Percentiles rank a stretch among this genome's conserved stretches.
phyloP scores from a whole-genome alignment of 805 yeast species.

The Pichia rugopelliculosa region DNA sequence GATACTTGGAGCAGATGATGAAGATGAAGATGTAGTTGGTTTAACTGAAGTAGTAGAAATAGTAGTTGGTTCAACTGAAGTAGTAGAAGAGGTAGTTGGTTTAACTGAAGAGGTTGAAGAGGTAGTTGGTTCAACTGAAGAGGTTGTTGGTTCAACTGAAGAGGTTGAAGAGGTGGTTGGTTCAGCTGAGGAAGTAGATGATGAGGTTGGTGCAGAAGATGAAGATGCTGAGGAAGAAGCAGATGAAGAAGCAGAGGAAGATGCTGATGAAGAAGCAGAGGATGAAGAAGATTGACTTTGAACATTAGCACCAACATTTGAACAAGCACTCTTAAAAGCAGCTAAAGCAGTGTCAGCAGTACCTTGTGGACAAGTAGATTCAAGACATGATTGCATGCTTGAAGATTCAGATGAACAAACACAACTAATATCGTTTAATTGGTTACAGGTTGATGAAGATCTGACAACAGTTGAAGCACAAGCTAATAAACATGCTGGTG shows the following conservation, averaged over 20 bases:
- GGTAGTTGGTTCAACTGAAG: slow-evolving; percentile 1
- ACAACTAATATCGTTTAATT: slow-evolving; percentile 61
- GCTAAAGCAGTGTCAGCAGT: slow-evolving; percentile 49
- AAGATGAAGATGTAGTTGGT: slow-evolving; percentile 14
- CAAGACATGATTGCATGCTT: slow-evolving; percentile 55
- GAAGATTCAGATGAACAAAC: slow-evolving; percentile 52
- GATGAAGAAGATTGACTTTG: slow-evolving; percentile 15
- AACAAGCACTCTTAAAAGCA: slow-evolving; percentile 50
- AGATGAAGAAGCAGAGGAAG: slow-evolving; percentile 29
- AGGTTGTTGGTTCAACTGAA: slow-evolving; percentile 9
- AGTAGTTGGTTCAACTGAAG: slow-evolving; percentile 2
- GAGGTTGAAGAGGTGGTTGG: slow-evolving; percentile 16
- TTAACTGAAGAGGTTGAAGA: slow-evolving; percentile 12
- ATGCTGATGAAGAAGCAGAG: slow-evolving; percentile 25
- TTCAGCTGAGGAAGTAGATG: slow-evolving; percentile 20
- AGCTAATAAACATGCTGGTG: slow-evolving; percentile 89
- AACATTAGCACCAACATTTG: slow-evolving; percentile 35
- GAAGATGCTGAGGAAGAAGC: slow-evolving; percentile 28
- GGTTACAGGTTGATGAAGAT: slow-evolving; percentile 43
- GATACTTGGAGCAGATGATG: slow-evolving; percentile 28
- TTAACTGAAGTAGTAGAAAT: slow-evolving; percentile 2
- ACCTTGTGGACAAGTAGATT: slow-evolving; percentile 60
- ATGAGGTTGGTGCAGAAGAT: slow-evolving; percentile 18
- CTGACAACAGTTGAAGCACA: slow-evolving; percentile 71
- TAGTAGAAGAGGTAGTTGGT: slow-evolving; percentile 12